Base-by-base conservation (phyloP, 495 filamentous ascomycete species). In the Pyrenula aspistea region DNA sequence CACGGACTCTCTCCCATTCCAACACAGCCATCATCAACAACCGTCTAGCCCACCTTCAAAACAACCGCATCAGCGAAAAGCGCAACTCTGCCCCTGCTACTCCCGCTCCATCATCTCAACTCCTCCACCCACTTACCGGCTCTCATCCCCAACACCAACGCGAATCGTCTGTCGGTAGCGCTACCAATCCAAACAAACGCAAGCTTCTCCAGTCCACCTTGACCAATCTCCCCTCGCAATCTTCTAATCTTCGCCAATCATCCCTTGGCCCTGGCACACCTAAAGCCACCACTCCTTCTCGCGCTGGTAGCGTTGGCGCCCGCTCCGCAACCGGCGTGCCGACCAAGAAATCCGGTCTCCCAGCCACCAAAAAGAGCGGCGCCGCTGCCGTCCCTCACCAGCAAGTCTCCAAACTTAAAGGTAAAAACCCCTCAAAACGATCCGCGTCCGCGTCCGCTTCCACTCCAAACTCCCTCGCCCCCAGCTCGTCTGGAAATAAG, bases 241-340 rank as follows among this genome's bases (percentile, higher is more conserved):
- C 88, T 0, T 91, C 88, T 51, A 82, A 80, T 25, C 78, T 95
- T 2, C 83, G 91, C 0, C 90, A 95, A 66, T 82, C 87, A 0
- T 95, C 89, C 1, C 68, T 91, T 2, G 88, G 89, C 2, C 91
- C 88, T 0, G 86, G 87, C 8, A 95, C 89, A 2, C 90, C 91
- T n/a, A 93, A 93, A 69, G 78, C 80, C 1, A 81, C 79, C 0
- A 85, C 87, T 12, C 85, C 86, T 3, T 67, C 68, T 1, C 78
- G 88, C 24, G 85, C 83, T 1, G 87, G 88, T 24, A 90, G 87
- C 63, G 85, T 78, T 1, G 86, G 86, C 1, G 86, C 88, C 1
- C 77, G 86, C 42, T 62, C 71, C 53, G 54, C 63, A 23, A 60
- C 49, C 2, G 59, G 57, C 4, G 59, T 19, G 8, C 65, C 42